phyloP scores from a whole-genome alignment of 164 flowering plant species.

The Stephania japonica region DNA sequence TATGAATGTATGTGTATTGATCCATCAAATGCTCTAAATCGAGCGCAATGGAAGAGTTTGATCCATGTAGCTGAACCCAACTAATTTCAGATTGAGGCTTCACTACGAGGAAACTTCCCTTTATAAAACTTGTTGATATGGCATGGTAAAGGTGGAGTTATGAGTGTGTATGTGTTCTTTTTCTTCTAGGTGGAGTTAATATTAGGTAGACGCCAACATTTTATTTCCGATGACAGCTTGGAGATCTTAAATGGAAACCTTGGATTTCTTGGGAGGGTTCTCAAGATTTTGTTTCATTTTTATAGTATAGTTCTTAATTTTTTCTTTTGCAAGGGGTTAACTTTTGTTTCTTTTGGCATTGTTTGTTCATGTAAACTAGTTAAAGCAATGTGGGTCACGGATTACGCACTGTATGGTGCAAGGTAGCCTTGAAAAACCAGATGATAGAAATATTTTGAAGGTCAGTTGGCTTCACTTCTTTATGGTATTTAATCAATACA shows the following conservation, averaged over 20 bases:
- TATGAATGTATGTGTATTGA: too few relatives aligned
- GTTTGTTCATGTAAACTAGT: slow-evolving; percentile 31
- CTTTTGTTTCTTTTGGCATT: background rate
- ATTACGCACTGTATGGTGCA: slow-evolving; percentile 76
- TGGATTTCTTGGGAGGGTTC: background rate
- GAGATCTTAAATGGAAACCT: background rate
- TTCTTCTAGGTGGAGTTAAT: too few relatives aligned
- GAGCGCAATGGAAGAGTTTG: too few relatives aligned
- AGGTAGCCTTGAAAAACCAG: slow-evolving; percentile 59
- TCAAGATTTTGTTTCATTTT: background rate
- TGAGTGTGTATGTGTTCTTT: too few relatives aligned
- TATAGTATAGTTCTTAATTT: too few relatives aligned
- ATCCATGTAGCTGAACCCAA: too few relatives aligned
- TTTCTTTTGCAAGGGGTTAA: background rate
- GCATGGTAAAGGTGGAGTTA: too few relatives aligned
- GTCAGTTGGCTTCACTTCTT: slow-evolving; percentile 19
- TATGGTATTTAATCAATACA: background rate
- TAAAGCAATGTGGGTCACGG: slow-evolving; percentile 57
- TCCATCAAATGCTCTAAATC: too few relatives aligned
- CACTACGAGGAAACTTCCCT: too few relatives aligned
- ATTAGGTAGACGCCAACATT: background rate
- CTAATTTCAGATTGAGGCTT: too few relatives aligned
- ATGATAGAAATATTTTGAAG: slow-evolving; percentile 36
- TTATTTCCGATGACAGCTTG: background rate
- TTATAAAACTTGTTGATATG: too few relatives aligned